phyloP scores from a whole-genome alignment of 148 eudicot genomes.

The Amaranthus cruentus region DNA sequence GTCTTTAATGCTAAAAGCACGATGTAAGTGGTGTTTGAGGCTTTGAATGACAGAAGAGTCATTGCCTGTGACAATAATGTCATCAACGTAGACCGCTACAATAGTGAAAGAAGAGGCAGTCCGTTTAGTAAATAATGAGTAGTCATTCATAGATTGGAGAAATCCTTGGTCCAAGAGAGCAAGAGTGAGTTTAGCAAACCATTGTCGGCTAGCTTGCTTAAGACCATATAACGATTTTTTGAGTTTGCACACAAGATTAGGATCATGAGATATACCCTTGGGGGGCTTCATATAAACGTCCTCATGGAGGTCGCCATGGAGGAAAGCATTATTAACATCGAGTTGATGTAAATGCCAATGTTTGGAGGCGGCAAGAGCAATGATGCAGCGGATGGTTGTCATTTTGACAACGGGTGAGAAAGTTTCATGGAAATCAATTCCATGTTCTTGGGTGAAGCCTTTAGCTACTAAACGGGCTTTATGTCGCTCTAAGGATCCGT shows the following conservation, averaged over 20 bases:
- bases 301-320: neutral
- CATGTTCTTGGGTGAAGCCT: neutral
- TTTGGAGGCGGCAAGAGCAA: neutral
- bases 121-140: no score
- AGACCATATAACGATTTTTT: constrained; percentile 6
- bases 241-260: neutral
- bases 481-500: neutral
- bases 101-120: no score
- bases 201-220: neutral
- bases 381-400: neutral
- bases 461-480: no score
- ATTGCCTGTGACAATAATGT: neutral
- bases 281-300: constrained; percentile 3
- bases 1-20: no score
- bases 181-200: no score
- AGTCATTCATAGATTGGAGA: no score
- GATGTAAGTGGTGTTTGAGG: no score
- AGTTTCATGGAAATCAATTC: neutral
- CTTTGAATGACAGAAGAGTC: no score
- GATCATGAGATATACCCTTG: neutral
- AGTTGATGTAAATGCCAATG: neutral
- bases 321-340: constrained; percentile 8
- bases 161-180: no score
- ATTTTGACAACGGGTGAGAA: constrained; percentile 7
- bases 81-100: neutral